Evolutionary conservation across 495 filamentous ascomycete genomes (phyloP).

Genomic region (Xylaria bambusicola): DNA sequence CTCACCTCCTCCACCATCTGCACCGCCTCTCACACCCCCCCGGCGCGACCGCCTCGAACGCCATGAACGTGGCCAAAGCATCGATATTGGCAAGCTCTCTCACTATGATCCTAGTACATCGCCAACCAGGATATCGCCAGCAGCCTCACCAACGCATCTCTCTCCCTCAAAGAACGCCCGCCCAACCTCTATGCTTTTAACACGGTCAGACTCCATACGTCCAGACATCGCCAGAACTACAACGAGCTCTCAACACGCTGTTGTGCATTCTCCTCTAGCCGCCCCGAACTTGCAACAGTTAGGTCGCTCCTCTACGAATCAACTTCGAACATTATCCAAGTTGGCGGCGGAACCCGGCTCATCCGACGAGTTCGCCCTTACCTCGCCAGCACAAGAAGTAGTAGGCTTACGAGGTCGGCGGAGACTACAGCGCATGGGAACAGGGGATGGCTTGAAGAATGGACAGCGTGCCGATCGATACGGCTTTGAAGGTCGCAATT

Average conservation of each 20-base stretch:
- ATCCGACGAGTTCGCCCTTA: conserved; percentile 77
- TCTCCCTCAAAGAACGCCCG: conserved; percentile 46
- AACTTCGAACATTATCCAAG: conserved; percentile 85
- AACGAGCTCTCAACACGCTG: conserved; percentile 33
- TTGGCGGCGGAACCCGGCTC: conserved; percentile 75
- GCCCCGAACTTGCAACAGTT: conserved; percentile 76
- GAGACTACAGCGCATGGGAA: conserved; percentile 73
- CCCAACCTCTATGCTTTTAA: conserved; percentile 56
- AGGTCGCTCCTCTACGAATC: conserved; percentile 80
- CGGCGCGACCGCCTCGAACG: conserved; percentile 20
- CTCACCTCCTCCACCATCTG: conserved; percentile 30
- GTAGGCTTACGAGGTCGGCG: conserved; percentile 82
- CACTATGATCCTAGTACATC: conserved; percentile 39
- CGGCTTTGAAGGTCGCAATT: conserved; percentile 83
- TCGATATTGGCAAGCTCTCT: conserved; percentile 53
- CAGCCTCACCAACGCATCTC: conserved; percentile 36
- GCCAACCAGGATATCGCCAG: conserved; percentile 35
- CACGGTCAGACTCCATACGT: conserved; percentile 51
- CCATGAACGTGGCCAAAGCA: conserved; percentile 52
- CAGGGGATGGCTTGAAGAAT: conserved; percentile 43
- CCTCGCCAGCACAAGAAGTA: conserved; percentile 74
- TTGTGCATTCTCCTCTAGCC: conserved; percentile 47
- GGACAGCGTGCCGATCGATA: conserved; percentile 54
- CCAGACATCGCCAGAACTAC: conserved; percentile 32
- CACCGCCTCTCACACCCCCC: conserved; percentile 30